These are phyloP conservation scores for Staphylotrichum longicolle DNA, from an alignment of 495 filamentous ascomycete species.

Conservation along the genomic window DNA sequence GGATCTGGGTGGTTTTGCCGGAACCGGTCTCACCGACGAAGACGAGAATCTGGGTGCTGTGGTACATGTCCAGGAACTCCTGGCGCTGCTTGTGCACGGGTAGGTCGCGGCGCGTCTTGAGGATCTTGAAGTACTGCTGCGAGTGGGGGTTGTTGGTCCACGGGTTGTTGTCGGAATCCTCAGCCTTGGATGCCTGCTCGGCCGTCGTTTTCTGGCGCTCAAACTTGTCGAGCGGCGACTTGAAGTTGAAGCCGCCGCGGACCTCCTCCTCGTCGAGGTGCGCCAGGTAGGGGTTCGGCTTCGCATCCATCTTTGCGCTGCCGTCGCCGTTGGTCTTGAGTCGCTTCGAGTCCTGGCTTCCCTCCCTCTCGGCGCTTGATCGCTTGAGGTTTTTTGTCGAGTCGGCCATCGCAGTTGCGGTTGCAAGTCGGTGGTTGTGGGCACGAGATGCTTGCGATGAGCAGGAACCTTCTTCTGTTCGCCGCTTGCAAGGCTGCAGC, in stretches of 20 bases:
- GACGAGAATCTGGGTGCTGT: constrained; percentile 89
- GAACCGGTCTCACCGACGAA: constrained; percentile 99
- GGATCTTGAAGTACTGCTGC: constrained; percentile 80
- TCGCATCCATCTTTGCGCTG: constrained; percentile 35
- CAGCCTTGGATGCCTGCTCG: constrained; percentile 64
- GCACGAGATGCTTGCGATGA: background rate
- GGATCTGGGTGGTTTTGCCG: constrained; percentile 98
- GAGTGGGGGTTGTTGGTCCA: constrained; percentile 77
- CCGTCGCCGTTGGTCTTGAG: constrained; percentile 36
- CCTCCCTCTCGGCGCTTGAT: constrained; percentile 32
- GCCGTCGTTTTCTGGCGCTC: constrained; percentile 81
- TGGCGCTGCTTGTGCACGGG: constrained; percentile 89
- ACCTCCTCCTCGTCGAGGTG: constrained; percentile 71
- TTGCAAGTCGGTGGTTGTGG: background rate
- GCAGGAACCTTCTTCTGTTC: background rate
- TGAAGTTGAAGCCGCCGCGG: constrained; percentile 40
- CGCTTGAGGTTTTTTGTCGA: constrained; percentile 30
- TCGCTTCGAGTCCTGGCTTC: constrained; percentile 34
- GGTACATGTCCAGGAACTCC: constrained; percentile 90
- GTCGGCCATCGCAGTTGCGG: constrained; percentile 21
- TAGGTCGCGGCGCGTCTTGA: constrained; percentile 77
- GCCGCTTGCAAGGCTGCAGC: constrained; percentile 21
- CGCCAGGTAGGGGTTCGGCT: constrained; percentile 81
- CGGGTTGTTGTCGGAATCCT: constrained; percentile 81
- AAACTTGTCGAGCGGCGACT: constrained; percentile 60